These are phyloP conservation scores for Saccharomycopsis sp. DNA, from an alignment of 805 yeast species.

Conservation along the genomic window DNA sequence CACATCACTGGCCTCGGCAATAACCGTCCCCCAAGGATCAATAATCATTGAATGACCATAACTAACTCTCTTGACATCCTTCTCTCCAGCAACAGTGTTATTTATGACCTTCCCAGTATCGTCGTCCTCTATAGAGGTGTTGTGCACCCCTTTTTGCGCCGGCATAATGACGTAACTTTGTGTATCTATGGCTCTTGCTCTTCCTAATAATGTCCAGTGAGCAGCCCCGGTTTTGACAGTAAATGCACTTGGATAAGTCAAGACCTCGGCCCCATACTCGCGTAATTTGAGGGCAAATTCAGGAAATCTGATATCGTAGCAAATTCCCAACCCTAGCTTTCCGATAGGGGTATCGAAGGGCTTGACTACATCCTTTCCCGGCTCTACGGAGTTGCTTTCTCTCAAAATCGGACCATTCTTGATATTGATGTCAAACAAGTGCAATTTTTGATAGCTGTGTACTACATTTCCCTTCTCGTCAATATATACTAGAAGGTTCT, in stretches of 20 bases:
- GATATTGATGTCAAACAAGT: slow-evolving; percentile 83
- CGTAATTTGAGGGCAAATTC: slow-evolving; percentile 65
- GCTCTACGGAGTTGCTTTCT: slow-evolving; percentile 76
- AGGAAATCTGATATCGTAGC: slow-evolving; percentile 86
- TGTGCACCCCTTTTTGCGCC: slow-evolving; percentile 79
- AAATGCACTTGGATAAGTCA: slow-evolving; percentile 88
- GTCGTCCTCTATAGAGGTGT: slow-evolving; percentile 38
- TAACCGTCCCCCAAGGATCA: slow-evolving; percentile 86
- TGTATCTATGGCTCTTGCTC: slow-evolving; percentile 81
- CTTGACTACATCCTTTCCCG: slow-evolving; percentile 49
- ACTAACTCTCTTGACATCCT: slow-evolving; percentile 46
- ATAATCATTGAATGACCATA: slow-evolving; percentile 83
- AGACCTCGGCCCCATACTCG: slow-evolving; percentile 62
- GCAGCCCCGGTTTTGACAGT: slow-evolving; percentile 86
- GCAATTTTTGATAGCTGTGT: slow-evolving; percentile 76
- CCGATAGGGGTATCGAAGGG: slow-evolving; percentile 60
- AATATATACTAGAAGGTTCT: slow-evolving; percentile 71
- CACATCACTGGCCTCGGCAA: slow-evolving; percentile 51
- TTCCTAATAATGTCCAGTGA: slow-evolving; percentile 79
- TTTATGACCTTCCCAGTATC: slow-evolving; percentile 5
- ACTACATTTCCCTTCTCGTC: slow-evolving; percentile 54
- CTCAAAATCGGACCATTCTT: slow-evolving; percentile 72
- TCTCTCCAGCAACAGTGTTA: slow-evolving; percentile 4
- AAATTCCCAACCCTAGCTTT: slow-evolving; percentile 63
- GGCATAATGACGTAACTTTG: slow-evolving; percentile 86